phyloP scores from a whole-genome alignment of 192 early-diverging fungal species.

The Cetraspora pellucida region DNA sequence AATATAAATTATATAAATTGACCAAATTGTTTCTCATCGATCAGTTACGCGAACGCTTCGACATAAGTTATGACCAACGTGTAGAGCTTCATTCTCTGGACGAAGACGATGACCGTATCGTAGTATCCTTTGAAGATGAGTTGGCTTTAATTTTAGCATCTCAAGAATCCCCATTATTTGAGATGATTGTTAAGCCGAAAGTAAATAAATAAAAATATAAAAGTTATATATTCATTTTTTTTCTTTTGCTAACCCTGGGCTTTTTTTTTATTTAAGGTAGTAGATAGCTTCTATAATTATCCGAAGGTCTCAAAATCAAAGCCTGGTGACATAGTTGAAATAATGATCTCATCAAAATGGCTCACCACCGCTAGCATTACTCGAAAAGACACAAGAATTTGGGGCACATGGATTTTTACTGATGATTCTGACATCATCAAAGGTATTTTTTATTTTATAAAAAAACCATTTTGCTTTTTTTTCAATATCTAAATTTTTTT shows the following conservation, averaged over 20 bases:
- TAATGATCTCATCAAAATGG: conserved; percentile 4
- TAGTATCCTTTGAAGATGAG: conserved; percentile 21
- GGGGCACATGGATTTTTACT: conserved; percentile 5
- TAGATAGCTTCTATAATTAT: not conserved
- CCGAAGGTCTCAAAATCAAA: not conserved
- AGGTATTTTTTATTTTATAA: too few species aligned
- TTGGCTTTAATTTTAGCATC: not conserved
- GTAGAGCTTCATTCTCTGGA: conserved; percentile 6
- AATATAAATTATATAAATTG: too few species aligned
- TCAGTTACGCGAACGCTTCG: conserved; percentile 28
- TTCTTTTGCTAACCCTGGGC: not conserved
- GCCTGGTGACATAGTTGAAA: not conserved
- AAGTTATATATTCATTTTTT: too few species aligned
- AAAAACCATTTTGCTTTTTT: too few species aligned
- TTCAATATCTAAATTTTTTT: too few species aligned
- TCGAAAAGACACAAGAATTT: not conserved
- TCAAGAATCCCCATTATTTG: not conserved
- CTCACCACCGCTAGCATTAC: not conserved
- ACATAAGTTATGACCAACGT: not conserved
- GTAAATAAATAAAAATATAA: not conserved
- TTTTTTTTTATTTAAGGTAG: not conserved
- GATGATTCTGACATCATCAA: conserved; percentile 24
- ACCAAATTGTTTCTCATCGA: not conserved
- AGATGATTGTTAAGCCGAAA: conserved; percentile 9
- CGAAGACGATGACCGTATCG: conserved; percentile 10